Base-by-base conservation (phyloP, 108 stramenopile species). In the Fistulifera solaris region DNA sequence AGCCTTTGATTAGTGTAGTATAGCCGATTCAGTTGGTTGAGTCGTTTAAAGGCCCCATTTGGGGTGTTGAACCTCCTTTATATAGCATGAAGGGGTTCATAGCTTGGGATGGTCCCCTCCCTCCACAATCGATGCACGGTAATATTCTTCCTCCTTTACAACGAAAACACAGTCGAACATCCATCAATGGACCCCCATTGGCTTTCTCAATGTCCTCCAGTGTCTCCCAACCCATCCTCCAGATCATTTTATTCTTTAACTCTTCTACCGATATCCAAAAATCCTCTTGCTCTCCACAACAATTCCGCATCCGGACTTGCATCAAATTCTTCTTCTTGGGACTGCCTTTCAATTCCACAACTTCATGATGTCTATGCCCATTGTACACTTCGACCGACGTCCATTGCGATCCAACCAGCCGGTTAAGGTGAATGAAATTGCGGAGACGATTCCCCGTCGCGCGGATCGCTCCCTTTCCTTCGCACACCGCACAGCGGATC, bases 211-310 rank as follows among this genome's bases (percentile, higher is more conserved):
- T 55, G 5, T 55, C 54, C n/a, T 55, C 54, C 54, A 55, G 15
- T 16, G 54, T 55, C 6, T 16, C 18, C 54, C 54, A 55, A 47
- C 54, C 54, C 39, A 40, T 55, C 45, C 54, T 38, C 54, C 54
- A 55, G 4, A 40, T 16, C 14, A 15, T 25, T 23, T 55, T 52
- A 19, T 55, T 51, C 41, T 18, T 22, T 38, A 55, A 11, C 54
- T 55, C 54, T 15, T 55, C 39, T 10, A 22, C 38, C 4, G 54
- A 8, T 55, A 55, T 55, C 54, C 54, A 55, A 7, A 40, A 55
- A 40, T 55, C 39, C 7, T 38, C 39, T 16, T 40, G 23, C 14
- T 17, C 14, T 8, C 54, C 54, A 16, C 54, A 55, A 55, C 18
- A 40, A 28, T 55, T 55, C 5, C 31, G 48, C 38, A 55, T 55